Conservation (phyloP, 176 grass and related monocot species). For the Eremochloa ophiuroides region DNA sequence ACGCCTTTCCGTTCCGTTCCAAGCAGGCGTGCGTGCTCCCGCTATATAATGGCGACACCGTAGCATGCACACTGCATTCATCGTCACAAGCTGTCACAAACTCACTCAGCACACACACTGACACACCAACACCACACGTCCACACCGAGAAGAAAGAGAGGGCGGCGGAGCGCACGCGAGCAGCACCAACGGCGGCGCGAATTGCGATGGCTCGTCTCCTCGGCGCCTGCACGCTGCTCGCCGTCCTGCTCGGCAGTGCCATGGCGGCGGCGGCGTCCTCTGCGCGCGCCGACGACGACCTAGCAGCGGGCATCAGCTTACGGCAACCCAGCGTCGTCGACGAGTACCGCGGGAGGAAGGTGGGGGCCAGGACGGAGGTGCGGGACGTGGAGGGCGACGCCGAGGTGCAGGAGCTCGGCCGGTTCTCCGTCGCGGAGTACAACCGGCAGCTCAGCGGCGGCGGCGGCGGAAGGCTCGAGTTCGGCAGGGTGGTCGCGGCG, state of each 20-base stretch:
- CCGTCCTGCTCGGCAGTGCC: conserved; percentile 21
- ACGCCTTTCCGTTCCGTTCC: background rate
- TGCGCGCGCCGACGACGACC: background rate
- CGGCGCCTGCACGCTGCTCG: conserved; percentile 2
- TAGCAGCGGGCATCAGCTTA: background rate
- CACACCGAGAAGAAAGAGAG: too few relatives aligned
- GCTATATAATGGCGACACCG: background rate
- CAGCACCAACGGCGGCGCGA: too few relatives aligned
- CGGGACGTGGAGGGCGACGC: conserved; percentile 53
- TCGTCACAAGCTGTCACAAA: background rate
- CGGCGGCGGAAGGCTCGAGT: conserved; percentile 32
- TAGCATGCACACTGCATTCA: background rate
- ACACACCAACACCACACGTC: background rate
- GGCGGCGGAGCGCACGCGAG: too few relatives aligned
- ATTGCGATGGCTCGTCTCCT: background rate
- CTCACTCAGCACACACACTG: background rate
- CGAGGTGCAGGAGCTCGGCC: conserved; percentile 83
- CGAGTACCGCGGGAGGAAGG: conserved; percentile 45
- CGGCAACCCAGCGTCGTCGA: background rate
- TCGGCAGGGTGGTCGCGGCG: conserved; percentile 57
- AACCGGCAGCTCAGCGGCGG: conserved; percentile 33
- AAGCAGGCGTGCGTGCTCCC: background rate
- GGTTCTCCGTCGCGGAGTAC: conserved; percentile 71
- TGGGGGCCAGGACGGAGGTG: conserved; percentile 58
- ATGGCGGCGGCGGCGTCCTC: background rate